Evolutionary conservation across 2,329 filamentous ascomycete genomes (phyloP).

Genomic region (Chaetomiaceae sp.): DNA sequence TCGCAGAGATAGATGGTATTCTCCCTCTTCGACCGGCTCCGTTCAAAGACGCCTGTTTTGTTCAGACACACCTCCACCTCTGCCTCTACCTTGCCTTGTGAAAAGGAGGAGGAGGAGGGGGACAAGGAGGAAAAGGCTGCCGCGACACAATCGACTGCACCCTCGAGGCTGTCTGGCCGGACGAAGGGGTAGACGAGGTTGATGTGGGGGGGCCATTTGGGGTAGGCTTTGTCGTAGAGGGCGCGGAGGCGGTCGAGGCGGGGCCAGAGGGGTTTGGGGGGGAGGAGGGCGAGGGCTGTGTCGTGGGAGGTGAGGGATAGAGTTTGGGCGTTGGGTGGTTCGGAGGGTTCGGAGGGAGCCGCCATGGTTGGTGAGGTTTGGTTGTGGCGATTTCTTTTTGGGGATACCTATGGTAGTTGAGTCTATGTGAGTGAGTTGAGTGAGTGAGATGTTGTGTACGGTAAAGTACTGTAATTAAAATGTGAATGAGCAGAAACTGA

Average conservation of each 20-base stretch:
- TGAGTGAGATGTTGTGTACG: no score
- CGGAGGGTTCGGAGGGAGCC: neutral
- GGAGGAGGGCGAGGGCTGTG: conserved; percentile 58
- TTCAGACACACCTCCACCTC: conserved; percentile 34
- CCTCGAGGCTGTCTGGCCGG: conserved; percentile 40
- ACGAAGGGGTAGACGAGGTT: conserved; percentile 66
- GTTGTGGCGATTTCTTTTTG: neutral
- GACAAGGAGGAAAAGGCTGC: neutral
- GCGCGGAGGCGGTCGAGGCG: conserved; percentile 51
- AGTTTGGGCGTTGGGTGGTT: neutral
- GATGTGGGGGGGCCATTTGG: conserved; percentile 62
- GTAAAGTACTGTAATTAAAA: no score
- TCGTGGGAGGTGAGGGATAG: conserved; percentile 42
- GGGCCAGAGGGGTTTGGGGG: conserved; percentile 45
- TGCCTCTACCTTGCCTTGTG: no score
- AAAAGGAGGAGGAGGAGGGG: neutral
- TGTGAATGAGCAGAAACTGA: no score
- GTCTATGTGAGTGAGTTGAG: no score
- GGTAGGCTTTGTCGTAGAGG: conserved; percentile 59
- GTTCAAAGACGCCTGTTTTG: conserved; percentile 44
- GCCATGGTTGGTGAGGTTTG: conserved; percentile 17
- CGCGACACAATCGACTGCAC: conserved; percentile 40
- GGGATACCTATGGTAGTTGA: neutral
- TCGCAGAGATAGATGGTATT: conserved; percentile 48
- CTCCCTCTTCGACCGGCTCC: conserved; percentile 44